A percentile compares a stretch with the other conserved stretches of the same genome.
Evolutionary conservation across 2,329 filamentous ascomycete species (phyloP).

Genomic region (Ceratocystis colombiana): DNA sequence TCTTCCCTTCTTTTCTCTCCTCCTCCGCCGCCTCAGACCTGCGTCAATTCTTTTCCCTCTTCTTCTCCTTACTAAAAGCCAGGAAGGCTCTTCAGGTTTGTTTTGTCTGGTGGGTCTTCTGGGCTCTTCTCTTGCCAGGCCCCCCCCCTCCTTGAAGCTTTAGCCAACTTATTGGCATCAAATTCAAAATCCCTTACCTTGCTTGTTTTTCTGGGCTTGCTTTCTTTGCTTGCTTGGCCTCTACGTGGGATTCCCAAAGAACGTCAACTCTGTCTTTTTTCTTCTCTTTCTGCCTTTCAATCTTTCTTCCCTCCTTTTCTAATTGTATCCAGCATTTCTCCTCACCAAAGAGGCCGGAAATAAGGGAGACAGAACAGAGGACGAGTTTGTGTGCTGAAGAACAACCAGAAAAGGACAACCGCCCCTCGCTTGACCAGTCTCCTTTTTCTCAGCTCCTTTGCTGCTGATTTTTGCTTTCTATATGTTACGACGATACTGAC

Average conservation of each 20-base stretch:
- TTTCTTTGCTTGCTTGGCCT: neutral
- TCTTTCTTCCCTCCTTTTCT: constrained; percentile 13
- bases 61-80: constrained; percentile 13
- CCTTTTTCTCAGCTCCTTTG: constrained; percentile 16
- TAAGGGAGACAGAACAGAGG: neutral
- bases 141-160: constrained; percentile 1
- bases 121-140: neutral
- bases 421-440: constrained; percentile 12
- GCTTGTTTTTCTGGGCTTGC: neutral
- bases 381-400: neutral
- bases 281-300: neutral
- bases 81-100: neutral
- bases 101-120: constrained; percentile 12
- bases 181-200: neutral
- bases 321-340: constrained; percentile 7
- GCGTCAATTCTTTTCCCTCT: neutral
- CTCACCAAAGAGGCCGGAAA: constrained; percentile 12
- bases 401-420: constrained; percentile 7
- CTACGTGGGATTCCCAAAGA: neutral
- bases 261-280: neutral
- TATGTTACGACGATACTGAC: constrained; percentile 24
- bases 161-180: neutral
- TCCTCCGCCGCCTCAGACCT: neutral
- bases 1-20: neutral
- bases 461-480: constrained; percentile 15